These are phyloP conservation scores for Hyaloscypha bicolor DNA, from an alignment of 495 filamentous ascomycete genomes.

Conservation along the genomic window DNA sequence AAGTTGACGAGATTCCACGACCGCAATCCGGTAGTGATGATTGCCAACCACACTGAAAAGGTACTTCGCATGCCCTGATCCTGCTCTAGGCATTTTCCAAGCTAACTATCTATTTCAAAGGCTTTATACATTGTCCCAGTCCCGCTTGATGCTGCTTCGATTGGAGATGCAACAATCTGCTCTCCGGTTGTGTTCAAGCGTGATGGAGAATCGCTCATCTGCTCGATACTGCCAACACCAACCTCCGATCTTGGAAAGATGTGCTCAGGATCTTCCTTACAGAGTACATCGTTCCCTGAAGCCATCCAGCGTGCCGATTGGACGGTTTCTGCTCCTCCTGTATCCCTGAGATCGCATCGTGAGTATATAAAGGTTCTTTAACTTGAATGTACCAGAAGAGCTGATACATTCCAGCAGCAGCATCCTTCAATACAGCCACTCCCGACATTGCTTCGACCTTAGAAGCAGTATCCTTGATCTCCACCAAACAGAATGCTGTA, in stretches of 20 bases:
- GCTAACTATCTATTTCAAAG: conserved; percentile 2
- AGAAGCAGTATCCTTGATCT: not conserved
- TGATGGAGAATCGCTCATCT: conserved; percentile 31
- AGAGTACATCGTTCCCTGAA: conserved; percentile 7
- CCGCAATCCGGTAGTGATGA: conserved; percentile 32
- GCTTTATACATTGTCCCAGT: conserved; percentile 36
- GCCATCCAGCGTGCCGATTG: conserved; percentile 21
- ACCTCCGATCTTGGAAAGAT: conserved; percentile 27
- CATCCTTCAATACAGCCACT: no score
- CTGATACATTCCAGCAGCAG: no score
- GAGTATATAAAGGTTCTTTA: no score
- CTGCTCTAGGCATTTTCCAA: no score
- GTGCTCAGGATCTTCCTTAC: conserved; percentile 5
- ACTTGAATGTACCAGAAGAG: no score
- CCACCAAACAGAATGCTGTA: not conserved
- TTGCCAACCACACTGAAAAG: conserved; percentile 35
- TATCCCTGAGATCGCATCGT: not conserved
- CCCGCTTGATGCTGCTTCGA: conserved; percentile 34
- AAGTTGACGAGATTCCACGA: conserved; percentile 29
- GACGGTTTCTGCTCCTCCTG: conserved; percentile 6
- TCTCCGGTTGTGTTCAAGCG: conserved; percentile 35
- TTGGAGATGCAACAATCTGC: conserved; percentile 36
- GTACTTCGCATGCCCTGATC: conserved; percentile 2
- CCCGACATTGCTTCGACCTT: not conserved
- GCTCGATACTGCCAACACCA: conserved; percentile 34